phyloP scores from a whole-genome alignment of 2,329 filamentous ascomycete species.

The Colletotrichum siamense region DNA sequence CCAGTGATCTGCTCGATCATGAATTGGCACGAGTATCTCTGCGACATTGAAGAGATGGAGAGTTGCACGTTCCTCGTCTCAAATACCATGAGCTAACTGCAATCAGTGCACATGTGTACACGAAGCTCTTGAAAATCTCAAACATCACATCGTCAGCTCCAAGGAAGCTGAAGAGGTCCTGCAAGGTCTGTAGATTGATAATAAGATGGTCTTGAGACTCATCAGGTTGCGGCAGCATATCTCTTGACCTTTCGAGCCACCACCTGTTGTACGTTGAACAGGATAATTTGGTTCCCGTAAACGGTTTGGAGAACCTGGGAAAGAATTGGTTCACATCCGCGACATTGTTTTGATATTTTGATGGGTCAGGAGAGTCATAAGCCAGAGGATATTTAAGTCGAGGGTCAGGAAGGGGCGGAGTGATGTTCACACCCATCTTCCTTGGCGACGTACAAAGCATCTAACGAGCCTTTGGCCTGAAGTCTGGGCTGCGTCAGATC shows the following conservation, averaged over 20 bases:
- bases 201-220: background rate
- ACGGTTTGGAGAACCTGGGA: background rate
- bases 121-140: background rate
- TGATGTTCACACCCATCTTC: no score
- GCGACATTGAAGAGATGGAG: background rate
- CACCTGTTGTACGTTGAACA: background rate
- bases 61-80: background rate
- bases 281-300: background rate
- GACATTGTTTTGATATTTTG: background rate
- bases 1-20: background rate
- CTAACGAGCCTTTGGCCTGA: no score
- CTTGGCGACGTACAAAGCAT: no score
- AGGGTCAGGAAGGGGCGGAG: background rate
- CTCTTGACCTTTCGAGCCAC: background rate
- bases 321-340: background rate
- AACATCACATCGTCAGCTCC: background rate
- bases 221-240: background rate
- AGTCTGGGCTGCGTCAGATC: no score
- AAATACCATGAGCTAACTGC: background rate
- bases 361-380: background rate
- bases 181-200: background rate
- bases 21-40: background rate
- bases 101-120: background rate
- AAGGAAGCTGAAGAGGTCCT: background rate
- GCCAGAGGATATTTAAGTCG: background rate